Base-by-base conservation (phyloP, 192 early-diverging fungal genomes). In the Borealophlyctis nickersoniae region DNA sequence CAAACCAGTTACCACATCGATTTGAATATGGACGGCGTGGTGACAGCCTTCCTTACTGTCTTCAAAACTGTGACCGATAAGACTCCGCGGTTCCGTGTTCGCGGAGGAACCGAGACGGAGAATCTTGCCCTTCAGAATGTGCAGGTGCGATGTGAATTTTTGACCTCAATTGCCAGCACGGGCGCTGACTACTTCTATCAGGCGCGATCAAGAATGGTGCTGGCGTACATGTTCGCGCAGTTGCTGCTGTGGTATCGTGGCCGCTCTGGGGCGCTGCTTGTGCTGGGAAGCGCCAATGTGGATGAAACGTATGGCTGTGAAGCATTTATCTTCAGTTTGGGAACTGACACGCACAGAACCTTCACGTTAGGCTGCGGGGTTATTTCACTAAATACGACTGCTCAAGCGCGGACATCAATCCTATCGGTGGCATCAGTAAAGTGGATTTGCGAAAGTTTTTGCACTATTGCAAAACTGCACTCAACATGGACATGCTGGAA, bases 371-470 rank as follows among this genome's bases (percentile, higher is more conserved):
- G 31, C 73, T 99, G 51, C 84, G 96, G 35, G 96, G 96, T 0
- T 99, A 99, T 58, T 86, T 99, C 33, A 99, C 96, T 48, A 99
- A 99, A 66, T 99, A 99, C 72, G 96, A 99, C 69, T 98, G 96
- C 64, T 94, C 93, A 0, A 92, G 89, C 66, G 96, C 96, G 0
- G 96, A 99, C 70, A 77, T 99, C 32, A 98, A 98, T 61, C 96
- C 96, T 2, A 97, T 99, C 63, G 96, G 96, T 3, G 94, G 87
- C 3, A 93, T 96, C 34, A 88, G 87, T 72, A 99, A 96, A 72
- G 69, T 72, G 1, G 95, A 96, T 76, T 81, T 99, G 55, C 81
- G 88, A 35, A 78, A 81, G 2, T 99, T 92, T 58, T 90, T 99
- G 28, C 77, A 65, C 0, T 91, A 88, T 63, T 71, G 79, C 30